A percentile compares a stretch with the other conserved stretches of the same genome.
These are phyloP conservation scores for Colletotrichum ledebouriae DNA, from an alignment of 2,329 filamentous ascomycete genomes.

Conservation along the genomic window DNA sequence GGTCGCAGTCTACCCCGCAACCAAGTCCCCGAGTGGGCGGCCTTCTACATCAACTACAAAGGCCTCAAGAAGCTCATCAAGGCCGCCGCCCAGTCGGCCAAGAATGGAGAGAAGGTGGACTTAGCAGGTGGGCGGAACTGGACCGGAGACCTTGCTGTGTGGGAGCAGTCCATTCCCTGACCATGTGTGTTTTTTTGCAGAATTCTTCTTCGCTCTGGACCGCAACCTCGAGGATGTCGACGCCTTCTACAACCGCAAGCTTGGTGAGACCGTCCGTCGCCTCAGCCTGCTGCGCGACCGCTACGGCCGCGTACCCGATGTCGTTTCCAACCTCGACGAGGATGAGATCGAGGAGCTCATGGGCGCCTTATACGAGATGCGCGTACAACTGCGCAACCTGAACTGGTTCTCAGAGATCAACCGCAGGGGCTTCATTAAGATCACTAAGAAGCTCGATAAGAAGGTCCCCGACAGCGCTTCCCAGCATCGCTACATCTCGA, in stretches of 20 bases:
- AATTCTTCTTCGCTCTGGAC: constrained; percentile 97
- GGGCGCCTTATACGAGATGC: constrained; percentile 88
- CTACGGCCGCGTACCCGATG: constrained; percentile 81
- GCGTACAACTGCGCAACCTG: constrained; percentile 88
- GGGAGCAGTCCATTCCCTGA: constrained; percentile 54
- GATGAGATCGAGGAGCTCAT: constrained; percentile 94
- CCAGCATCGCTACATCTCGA: constrained; percentile 88
- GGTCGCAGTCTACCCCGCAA: constrained; percentile 76
- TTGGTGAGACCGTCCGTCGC: constrained; percentile 84
- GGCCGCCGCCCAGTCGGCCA: constrained; percentile 74
- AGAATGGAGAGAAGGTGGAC: constrained; percentile 82
- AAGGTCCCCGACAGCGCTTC: constrained; percentile 83
- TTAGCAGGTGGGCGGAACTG: constrained; percentile 81
- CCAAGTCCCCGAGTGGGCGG: constrained; percentile 89
- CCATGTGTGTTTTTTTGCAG: constrained; percentile 62
- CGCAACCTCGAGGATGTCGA: constrained; percentile 98
- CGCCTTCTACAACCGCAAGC: constrained; percentile 96
- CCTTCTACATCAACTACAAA: constrained; percentile 90
- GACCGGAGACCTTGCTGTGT: constrained; percentile 43
- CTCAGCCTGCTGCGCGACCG: constrained; percentile 89
- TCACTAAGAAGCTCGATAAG: constrained; percentile 99
- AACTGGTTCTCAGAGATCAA: constrained; percentile 99
- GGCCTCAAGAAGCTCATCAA: constrained; percentile 97
- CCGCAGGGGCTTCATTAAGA: constrained; percentile 94
- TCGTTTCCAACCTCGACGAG: constrained; percentile 80